phyloP scores from a whole-genome alignment of 805 yeast species.

The Barnettozyma siamensis region DNA sequence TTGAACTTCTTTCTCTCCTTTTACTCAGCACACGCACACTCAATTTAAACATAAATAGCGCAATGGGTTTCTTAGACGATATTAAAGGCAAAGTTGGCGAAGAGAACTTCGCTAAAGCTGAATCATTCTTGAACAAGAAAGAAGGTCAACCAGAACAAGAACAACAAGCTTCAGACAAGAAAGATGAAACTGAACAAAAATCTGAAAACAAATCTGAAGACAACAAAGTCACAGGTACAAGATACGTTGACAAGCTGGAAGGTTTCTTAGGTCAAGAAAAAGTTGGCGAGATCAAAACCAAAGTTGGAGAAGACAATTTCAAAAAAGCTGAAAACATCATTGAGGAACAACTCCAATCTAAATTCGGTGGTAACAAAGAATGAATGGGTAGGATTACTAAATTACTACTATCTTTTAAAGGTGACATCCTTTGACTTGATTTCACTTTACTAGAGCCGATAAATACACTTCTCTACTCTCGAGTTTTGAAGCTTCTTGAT shows the following conservation, averaged over 20 bases:
- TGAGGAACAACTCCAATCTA: constrained; percentile 21
- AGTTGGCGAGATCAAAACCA: constrained; percentile 22
- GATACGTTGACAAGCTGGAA: constrained; percentile 26
- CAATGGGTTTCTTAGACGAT: constrained; percentile 21
- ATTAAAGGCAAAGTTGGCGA: constrained; percentile 16
- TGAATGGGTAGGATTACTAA: too few species aligned
- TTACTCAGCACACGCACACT: neutral
- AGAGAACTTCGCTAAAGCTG: constrained; percentile 14
- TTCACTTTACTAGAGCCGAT: too few species aligned
- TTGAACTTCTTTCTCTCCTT: neutral
- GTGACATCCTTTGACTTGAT: too few species aligned
- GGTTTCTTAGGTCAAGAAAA: constrained; percentile 27
- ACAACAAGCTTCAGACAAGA: too few species aligned
- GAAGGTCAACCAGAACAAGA: neutral
- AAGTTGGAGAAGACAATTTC: constrained; percentile 29
- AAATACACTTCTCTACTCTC: too few species aligned
- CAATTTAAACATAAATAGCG: neutral
- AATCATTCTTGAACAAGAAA: constrained; percentile 6
- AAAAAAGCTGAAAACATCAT: constrained; percentile 25
- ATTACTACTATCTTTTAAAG: too few species aligned
- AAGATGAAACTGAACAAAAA: constrained; percentile 1
- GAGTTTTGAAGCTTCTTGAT: too few species aligned
- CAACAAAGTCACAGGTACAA: neutral
- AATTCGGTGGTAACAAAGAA: neutral
- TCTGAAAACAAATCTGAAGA: neutral